Percentiles rank a stretch among this genome's conserved stretches.
Conservation (phyloP, 2,329 filamentous ascomycete genomes). For the Calonectria naviculata region DNA sequence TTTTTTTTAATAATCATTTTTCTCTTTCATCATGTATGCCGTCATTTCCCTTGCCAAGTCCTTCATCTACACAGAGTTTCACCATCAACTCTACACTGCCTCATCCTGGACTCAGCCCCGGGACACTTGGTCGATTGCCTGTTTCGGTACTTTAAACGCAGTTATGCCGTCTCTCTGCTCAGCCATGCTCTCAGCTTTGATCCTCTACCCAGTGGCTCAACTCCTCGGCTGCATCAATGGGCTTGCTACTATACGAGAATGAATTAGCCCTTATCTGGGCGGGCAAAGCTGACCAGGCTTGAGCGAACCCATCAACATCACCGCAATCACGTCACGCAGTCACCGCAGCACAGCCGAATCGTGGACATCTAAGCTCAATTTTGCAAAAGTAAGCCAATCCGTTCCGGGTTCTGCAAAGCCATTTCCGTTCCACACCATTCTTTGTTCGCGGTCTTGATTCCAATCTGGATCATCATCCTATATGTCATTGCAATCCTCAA, state of each 20-base stretch:
- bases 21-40: too few relatives aligned
- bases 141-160: background rate
- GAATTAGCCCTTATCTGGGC: background rate
- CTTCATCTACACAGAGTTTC: background rate
- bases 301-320: background rate
- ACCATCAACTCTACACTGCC: slow-evolving; percentile 2
- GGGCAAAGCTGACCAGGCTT: background rate
- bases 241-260: background rate
- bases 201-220: slow-evolving; percentile 1
- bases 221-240: slow-evolving; percentile 1
- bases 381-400: slow-evolving; percentile 35
- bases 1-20: too few relatives aligned
- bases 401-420: slow-evolving; percentile 35
- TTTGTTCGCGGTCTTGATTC: slow-evolving; percentile 32
- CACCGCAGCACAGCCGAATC: slow-evolving; percentile 17
- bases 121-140: background rate
- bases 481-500: slow-evolving; percentile 32
- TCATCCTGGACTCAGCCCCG: slow-evolving; percentile 9
- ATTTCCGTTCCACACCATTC: slow-evolving; percentile 17
- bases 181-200: background rate
- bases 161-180: background rate
- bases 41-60: background rate
- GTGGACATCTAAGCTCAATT: slow-evolving; percentile 29
- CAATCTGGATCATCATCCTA: slow-evolving; percentile 42
- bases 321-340: slow-evolving; percentile 5